A percentile compares a stretch with the other conserved stretches of the same genome.
Conservation (phyloP, 2,329 filamentous ascomycete genomes). For the Fusarium concolor region DNA sequence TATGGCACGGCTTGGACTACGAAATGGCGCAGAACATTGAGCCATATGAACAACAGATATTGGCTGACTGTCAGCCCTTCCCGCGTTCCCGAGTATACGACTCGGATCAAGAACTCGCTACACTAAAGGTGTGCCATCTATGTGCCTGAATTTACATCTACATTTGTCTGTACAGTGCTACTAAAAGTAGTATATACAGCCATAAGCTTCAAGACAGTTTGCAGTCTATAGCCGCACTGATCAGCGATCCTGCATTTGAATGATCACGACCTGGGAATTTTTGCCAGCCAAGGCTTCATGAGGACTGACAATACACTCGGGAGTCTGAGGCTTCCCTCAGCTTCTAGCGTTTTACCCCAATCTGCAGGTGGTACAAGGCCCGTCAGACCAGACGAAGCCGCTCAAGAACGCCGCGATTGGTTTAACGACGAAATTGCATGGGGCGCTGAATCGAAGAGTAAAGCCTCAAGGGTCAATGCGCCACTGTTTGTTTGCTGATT, state of each 20-base stretch:
- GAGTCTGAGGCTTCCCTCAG: conserved; percentile 23
- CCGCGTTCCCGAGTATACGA: conserved; percentile 6
- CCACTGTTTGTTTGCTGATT: conserved; percentile 34
- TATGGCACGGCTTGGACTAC: neutral
- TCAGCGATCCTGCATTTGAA: too few relatives aligned
- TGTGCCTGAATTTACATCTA: conserved; percentile 4
- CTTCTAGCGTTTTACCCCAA: conserved; percentile 43
- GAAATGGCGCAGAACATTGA: neutral
- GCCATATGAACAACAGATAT: neutral
- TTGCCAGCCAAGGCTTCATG: conserved; percentile 6
- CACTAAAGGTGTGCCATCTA: neutral
- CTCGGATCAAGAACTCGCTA: conserved; percentile 3
- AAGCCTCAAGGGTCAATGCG: conserved; percentile 26
- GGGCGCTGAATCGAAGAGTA: neutral
- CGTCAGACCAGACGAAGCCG: conserved; percentile 23
- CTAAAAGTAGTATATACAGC: neutral
- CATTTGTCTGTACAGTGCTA: neutral
- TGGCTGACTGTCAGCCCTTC: neutral
- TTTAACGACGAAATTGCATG: conserved; percentile 18
- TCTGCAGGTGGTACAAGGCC: conserved; percentile 33
- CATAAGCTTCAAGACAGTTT: neutral
- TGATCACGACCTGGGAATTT: neutral
- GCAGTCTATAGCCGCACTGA: neutral
- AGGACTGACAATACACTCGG: conserved; percentile 15
- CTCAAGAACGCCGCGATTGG: conserved; percentile 25